Conservation (phyloP, 495 filamentous ascomycete species). For the Cercophora newfieldiana region DNA sequence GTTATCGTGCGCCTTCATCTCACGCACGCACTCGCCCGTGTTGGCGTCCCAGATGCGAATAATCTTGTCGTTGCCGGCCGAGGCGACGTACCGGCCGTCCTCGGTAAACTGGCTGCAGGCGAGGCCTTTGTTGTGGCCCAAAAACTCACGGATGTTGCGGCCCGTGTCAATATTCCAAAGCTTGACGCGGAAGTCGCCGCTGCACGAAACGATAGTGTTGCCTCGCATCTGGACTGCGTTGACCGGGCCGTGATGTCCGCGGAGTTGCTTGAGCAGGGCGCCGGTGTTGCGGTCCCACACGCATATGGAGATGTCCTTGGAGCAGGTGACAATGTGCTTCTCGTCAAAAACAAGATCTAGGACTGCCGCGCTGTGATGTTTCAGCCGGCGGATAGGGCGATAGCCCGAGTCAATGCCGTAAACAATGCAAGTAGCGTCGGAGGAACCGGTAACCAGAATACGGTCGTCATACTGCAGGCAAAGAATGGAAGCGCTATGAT, state of each 20-base stretch:
- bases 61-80: slow-evolving; percentile 88
- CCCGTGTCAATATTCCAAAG: slow-evolving; percentile 91
- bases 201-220: slow-evolving; percentile 86
- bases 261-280: slow-evolving; percentile 67
- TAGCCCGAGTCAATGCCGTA: slow-evolving; percentile 80
- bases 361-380: slow-evolving; percentile 79
- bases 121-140: slow-evolving; percentile 82
- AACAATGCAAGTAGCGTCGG: slow-evolving; percentile 87
- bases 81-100: slow-evolving; percentile 83
- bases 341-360: slow-evolving; percentile 91
- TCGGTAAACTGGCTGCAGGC: slow-evolving; percentile 95
- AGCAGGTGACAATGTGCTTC: slow-evolving; percentile 90
- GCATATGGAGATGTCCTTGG: slow-evolving; percentile 88
- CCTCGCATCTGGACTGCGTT: slow-evolving; percentile 94
- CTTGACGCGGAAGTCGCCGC: slow-evolving; percentile 88
- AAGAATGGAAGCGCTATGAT: slow-evolving; percentile 87
- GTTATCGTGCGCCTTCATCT: slow-evolving; percentile 73
- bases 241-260: slow-evolving; percentile 85
- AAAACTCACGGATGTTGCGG: slow-evolving; percentile 82
- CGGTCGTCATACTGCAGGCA: slow-evolving; percentile 92
- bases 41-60: slow-evolving; percentile 94
- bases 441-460: slow-evolving; percentile 92
- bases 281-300: slow-evolving; percentile 88
- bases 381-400: slow-evolving; percentile 72
- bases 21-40: slow-evolving; percentile 77